Base-by-base conservation (phyloP, 2,329 filamentous ascomycete genomes). In the Biscogniauxia marginata region DNA sequence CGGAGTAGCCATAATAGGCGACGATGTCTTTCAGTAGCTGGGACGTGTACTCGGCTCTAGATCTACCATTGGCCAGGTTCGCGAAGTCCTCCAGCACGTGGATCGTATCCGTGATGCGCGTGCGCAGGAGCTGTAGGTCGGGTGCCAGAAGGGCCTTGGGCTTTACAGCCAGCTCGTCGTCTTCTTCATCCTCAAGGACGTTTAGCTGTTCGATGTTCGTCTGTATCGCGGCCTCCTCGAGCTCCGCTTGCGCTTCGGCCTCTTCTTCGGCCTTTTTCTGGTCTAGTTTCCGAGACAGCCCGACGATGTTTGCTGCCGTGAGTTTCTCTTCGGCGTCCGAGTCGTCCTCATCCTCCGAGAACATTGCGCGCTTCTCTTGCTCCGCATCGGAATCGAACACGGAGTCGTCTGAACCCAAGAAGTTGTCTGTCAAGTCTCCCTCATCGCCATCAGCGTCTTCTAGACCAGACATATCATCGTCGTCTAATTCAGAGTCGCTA, bases 301-400 rank as follows among this genome's bases (percentile, higher is more conserved):
- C 95, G 67, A 89, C 95, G 61, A 99, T 98, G 74, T 99, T 99
- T 60, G 95, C 95, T 1, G 93, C 93, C 51, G 91, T 99, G 64
- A 99, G 82, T 71, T 87, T 88, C 75, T 97, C 93, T 75, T 96
- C 91, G 4, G 86, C 88, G 66, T 96, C 91, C 1, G 89, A 93
- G 51, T 92, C 88, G 62, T 93, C 90, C 65, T 96, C 92, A 69
- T 98, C 93, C 62, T 98, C 95, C 0, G 95, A 98, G 80, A 96
- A 99, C 80, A 96, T 91, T 62, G 87, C 84, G 67, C 82, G 71
- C 74, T 80, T 70, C 52, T 76, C 76, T 21, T 74, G 74, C 24
- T 85, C 84, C 46, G 85, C 82, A 61, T 93, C 90, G 11, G 90
- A 93, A 70, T 93, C 89, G 66, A 85, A 82, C 49, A 87, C 83